Evolutionary conservation across 305 asterid genomes (phyloP), one percentile per base, ranked within the genome.

Genomic region (Fraxinus sp.): DNA sequence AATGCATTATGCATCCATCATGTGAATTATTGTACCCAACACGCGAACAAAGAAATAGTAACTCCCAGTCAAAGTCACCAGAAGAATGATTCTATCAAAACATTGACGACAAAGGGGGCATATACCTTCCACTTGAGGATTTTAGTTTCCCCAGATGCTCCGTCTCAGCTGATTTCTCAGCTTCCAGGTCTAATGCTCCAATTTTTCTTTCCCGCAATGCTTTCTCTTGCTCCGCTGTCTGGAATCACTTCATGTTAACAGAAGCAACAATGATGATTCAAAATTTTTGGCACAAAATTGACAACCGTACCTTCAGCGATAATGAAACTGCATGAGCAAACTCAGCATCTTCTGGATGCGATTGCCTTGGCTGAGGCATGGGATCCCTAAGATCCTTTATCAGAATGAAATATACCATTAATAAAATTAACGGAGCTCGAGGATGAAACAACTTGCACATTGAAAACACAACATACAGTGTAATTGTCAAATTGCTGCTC

Each of bases 211-310:
- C 94, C 73, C 86, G 90, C 11, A 73, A 59, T 8, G 85, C 89
- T 79, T 90, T 91, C 84, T 94, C 97, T 85, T 83, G 89, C 86
- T 95, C 97, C n/a, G 96, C 92, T 14, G 95, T 86, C 99, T 94
- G 92, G 73, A 90, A 80, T 76, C 20, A 72, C 74, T 71, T 78
- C 70, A 81, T 41, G 88, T 92, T 82, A 90, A 81, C 52, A 83
- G 35, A 71, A 87, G 81, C 18, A 52, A 76, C 14, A 39, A 49
- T 77, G 75, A 76, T 57, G 5, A 80, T 68, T 64, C 43, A n/a
- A 81, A 59, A 80, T 14, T 66, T 55, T 49, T 72, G 71, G 57
- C 11, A 16, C 9, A 26, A 64, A 73, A 36, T 72, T 22, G 14
- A 81, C 84, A 75, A 77, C 32, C 80, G 36, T 85, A 94, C 98